A percentile compares a stretch with the other conserved stretches of the same genome.
These are phyloP conservation scores for Chenopodium suecicum DNA, from an alignment of 148 eudicot genomes.

Conservation along the genomic window DNA sequence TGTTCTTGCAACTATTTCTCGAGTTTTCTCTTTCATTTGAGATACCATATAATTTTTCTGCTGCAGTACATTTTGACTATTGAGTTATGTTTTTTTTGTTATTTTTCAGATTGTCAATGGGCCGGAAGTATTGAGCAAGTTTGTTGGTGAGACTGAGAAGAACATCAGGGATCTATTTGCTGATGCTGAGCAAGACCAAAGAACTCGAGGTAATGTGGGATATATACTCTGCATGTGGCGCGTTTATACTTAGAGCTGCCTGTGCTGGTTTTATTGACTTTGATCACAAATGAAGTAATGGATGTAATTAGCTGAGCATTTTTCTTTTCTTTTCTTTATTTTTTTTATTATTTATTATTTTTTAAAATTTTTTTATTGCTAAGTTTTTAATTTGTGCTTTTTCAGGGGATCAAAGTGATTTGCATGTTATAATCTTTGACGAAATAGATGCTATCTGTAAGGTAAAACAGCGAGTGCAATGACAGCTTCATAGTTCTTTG, in stretches of 20 bases:
- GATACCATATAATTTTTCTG: background rate
- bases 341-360: background rate
- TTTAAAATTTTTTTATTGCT: background rate
- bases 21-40: background rate
- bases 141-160: conserved; percentile 99
- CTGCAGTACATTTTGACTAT: conserved; percentile 16
- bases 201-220: conserved; percentile 52
- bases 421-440: conserved; percentile 98
- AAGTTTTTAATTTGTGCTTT: conserved; percentile 16
- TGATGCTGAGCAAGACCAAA: conserved; percentile 97
- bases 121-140: conserved; percentile 97
- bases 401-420: conserved; percentile 96
- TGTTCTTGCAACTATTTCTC: conserved; percentile 5
- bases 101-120: conserved; percentile 84
- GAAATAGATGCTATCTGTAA: conserved; percentile 99
- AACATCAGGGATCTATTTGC: conserved; percentile 98
- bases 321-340: background rate
- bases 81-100: conserved; percentile 1
- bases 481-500: conserved; percentile 2
- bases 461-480: conserved; percentile 41
- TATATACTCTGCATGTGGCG: background rate
- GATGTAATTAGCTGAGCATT: background rate
- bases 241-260: conserved; percentile 5
- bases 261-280: background rate
- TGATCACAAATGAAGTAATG: background rate